Percentiles rank a stretch among this genome's conserved stretches.
phyloP scores from a whole-genome alignment of 768 basidiomycete species.

The Lentinus brumalis region DNA sequence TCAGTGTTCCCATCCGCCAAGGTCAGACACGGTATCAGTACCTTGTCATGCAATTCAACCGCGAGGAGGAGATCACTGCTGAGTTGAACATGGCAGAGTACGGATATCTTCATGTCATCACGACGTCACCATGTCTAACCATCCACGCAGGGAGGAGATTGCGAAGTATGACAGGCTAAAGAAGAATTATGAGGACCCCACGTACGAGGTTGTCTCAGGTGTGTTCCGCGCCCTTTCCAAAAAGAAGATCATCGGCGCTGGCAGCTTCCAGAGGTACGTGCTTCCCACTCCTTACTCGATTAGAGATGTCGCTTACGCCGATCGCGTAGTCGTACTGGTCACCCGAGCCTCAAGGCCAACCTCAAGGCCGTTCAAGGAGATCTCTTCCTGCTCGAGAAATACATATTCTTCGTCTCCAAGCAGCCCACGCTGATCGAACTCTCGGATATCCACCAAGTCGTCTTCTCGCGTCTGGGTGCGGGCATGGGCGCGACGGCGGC shows the following conservation, averaged over 20 bases:
- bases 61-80: constrained; percentile 95
- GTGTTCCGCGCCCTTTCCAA: constrained; percentile 90
- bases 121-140: constrained; percentile 3
- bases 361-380: constrained; percentile 96
- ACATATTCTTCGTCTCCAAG: constrained; percentile 97
- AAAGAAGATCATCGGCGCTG: constrained; percentile 89
- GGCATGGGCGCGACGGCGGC: constrained; percentile 81
- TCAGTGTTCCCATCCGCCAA: constrained; percentile 93
- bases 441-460: constrained; percentile 83
- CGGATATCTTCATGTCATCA: constrained; percentile 30
- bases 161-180: constrained; percentile 81
- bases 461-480: constrained; percentile 92
- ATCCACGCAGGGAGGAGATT: constrained; percentile 63
- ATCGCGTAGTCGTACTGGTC: constrained; percentile 71
- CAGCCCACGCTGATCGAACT: constrained; percentile 90
- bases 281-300: neutral
- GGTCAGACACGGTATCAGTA: constrained; percentile 98
- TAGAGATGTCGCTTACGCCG: neutral
- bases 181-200: constrained; percentile 93
- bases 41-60: constrained; percentile 96
- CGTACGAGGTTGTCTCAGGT: constrained; percentile 91
- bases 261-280: constrained; percentile 79
- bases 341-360: constrained; percentile 96
- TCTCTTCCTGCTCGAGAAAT: constrained; percentile 97
- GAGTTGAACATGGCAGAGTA: constrained; percentile 93